Evolutionary conservation across 1,284 basidiomycete genomes (phyloP), one percentile per base, ranked within the genome.

Genomic region (Ganoderma meredithae): DNA sequence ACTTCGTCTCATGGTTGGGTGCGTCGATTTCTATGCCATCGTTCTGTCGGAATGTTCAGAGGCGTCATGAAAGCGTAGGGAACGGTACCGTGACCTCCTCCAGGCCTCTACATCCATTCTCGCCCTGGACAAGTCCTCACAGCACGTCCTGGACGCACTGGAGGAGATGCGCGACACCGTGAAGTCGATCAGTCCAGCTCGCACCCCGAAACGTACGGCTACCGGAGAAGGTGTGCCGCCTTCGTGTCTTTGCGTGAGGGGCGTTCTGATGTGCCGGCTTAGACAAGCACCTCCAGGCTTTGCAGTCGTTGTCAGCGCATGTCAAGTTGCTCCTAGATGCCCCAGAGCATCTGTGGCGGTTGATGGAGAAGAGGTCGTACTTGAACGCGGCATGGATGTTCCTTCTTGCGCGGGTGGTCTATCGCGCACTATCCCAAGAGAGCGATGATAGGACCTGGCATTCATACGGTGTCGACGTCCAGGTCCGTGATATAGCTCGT

Each of bases 1-100:
- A 78, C 86, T 98, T 56, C 85, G 96, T 72, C 85, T 94, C 36
- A 98, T 97, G 96, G 96, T 98, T 79, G 96, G 95, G 95, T 97
- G 81, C 86, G 95, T 90, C 67, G 31, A 62, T 31, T 44, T 71
- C 22, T 49, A 63, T 53, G n/a, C 5, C 59, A 56, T 56, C 6
- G 59, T 36, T 44, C 52, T 31, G 66, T 67, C 60, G 41, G 62
- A 19, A 55, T 52, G 75, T 68, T 78, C 79, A 80, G 80, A 76
- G 78, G 73, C 79, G 80, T 76, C 76, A 76, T 81, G 85, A 85
- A 90, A 89, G 86, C 76, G 79, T 80, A 96, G 96, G 79, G 96
- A 97, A 85, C 90, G 96, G 71, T 98, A 98, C 81, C 91, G 96
- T 62, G 96, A 98, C 80, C 86, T 98, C 27, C 84, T 98, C 22